phyloP scores from a whole-genome alignment of 495 filamentous ascomycete species.

The Xanthoparmelia taractica region DNA sequence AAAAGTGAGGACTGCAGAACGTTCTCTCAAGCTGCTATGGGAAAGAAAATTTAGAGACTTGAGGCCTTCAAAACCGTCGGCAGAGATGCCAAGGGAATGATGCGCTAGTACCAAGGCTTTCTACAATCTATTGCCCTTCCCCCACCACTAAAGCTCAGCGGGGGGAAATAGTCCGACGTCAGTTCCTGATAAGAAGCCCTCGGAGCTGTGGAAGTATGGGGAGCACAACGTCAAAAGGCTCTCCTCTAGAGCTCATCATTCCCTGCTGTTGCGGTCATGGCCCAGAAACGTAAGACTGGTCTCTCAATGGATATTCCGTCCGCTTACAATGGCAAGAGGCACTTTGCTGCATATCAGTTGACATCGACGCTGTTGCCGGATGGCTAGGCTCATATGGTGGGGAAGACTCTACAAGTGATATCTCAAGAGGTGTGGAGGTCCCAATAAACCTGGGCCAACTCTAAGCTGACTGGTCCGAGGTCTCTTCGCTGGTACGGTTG shows the following conservation, averaged over 20 bases:
- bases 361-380: slow-evolving; percentile 59
- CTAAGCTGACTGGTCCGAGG: slow-evolving; percentile 35
- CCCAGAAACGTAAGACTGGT: slow-evolving; percentile 10
- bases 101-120: slow-evolving; percentile 1
- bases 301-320: neutral
- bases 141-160: slow-evolving; percentile 3
- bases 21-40: neutral
- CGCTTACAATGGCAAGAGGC: slow-evolving; percentile 27
- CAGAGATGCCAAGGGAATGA: neutral
- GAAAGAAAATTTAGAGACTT: no score
- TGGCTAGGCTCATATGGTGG: slow-evolving; percentile 70
- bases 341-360: slow-evolving; percentile 37
- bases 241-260: neutral
- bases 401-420: slow-evolving; percentile 61
- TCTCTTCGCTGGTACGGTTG: slow-evolving; percentile 64
- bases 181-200: slow-evolving; percentile 13
- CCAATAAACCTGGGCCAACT: neutral
- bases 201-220: slow-evolving; percentile 4
- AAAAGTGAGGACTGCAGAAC: no score
- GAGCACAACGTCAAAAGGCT: neutral
- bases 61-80: neutral
- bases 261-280: neutral
- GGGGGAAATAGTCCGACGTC: neutral
- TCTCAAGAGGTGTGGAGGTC: slow-evolving; percentile 45
- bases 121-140: slow-evolving; percentile 5